Base-by-base conservation (phyloP, 768 basidiomycete genomes). In the Tephrocybe sp. region DNA sequence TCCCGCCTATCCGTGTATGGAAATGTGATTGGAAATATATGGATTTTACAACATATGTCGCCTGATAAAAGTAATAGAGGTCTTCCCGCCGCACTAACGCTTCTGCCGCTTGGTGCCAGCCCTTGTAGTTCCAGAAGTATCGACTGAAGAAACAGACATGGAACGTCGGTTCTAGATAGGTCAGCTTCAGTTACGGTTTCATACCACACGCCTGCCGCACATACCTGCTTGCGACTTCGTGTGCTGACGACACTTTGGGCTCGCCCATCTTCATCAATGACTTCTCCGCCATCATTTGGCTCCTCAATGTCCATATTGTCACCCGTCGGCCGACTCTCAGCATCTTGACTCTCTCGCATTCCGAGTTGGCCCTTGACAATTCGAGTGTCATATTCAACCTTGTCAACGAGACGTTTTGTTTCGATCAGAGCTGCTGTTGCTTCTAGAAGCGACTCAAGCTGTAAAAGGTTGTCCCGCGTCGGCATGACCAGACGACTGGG, bases 401-500 rank as follows among this genome's bases (percentile, higher is more conserved):
- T 82, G 65, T 98, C 96, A 35, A 91, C 80, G 11, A 83, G 72
- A 59, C 89, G 86, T 76, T 98, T 98, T 57, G 84, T 86, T 61
- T 98, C 92, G n/a, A 96, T 77, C 61, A 98, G 68, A 11, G 80
- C 74, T 4, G 77, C 78, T 1, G 90, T 81, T 3, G 87, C 83
- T 4, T 86, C 84, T 39, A 95, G 61, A 13, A 98, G 68, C 12
- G 75, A 72, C 54, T 97, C 93, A 16, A 94, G 73, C 58, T 80
- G 81, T 46, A 78, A 74, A 47, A 85, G 75, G 56, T 93, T 97
- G 20, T 85, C 84, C 34, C 84, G 78, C 2, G 97, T 98, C 14
- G 97, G 97, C 93, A 98, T 98, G 53, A 96, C 89, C 44, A 99
- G 78, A 10, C 88, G 83, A 13, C 78, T 78, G 49, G 83, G 75